Evolutionary conservation across 129 eudicot genomes (phyloP), one percentile per base, ranked within the genome.

Genomic region (Flaveria bidentis): DNA sequence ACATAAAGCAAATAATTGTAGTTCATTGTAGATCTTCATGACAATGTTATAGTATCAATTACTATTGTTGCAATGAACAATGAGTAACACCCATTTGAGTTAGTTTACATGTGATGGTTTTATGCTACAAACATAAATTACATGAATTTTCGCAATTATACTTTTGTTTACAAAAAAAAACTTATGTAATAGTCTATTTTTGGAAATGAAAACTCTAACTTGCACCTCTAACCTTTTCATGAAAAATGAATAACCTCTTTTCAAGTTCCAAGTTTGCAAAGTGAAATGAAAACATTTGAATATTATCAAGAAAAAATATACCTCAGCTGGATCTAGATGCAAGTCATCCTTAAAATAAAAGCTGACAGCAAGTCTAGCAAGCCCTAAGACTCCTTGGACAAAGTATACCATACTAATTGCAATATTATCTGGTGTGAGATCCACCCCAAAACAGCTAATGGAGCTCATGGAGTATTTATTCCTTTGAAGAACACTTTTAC

Each of bases 251-350:
- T 53, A 53, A 53, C 60, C 23, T 53, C 60, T 8, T 28, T 62
- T 14, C 44, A 46, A 12, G 9, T 77, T 67, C 36, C 36, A 23
- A 76, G 22, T 68, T 55, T 3, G 56, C 56, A 62, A 79, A 22
- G 56, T 30, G 46, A n/a, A 47, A 78, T 44, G 36, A 2, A 51
- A 50, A 30, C n/a, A 42, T 64, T 41, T 18, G 46, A 78, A 61
- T 4, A 42, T 30, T 65, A 68, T n/a, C 62, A 75, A 55, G 33
- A 42, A 39, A 74, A 20, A 74, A 56, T 69, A 64, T 82, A 95
- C 99, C 96, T 95, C 99, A 6, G 99, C 97, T 72, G 99, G 99
- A 84, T 95, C 97, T 51, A 95, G 83, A 85, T 91, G 99, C 74
- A 95, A 82, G 76, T 95, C 96, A 82, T 95, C 99, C 87, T 95